phyloP scores from a whole-genome alignment of 495 filamentous ascomycete species.

The Podospora pseudoanserina region DNA sequence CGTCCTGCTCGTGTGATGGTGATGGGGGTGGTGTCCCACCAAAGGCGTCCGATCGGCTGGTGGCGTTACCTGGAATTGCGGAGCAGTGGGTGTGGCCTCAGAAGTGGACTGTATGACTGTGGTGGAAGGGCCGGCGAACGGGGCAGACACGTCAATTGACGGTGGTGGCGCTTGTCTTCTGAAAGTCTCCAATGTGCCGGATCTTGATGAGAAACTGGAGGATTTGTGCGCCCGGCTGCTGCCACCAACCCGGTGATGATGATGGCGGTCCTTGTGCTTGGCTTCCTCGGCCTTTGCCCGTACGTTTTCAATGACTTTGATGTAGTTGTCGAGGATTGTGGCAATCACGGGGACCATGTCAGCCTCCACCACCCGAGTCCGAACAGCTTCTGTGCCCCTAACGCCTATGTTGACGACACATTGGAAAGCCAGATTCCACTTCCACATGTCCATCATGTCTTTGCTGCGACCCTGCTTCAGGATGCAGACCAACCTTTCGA shows the following conservation, averaged over 20 bases:
- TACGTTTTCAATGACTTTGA: constrained; percentile 88
- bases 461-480: constrained; percentile 93
- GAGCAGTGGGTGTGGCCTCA: constrained; percentile 60
- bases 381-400: constrained; percentile 85
- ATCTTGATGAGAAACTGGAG: constrained; percentile 47
- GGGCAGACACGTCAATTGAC: constrained; percentile 45
- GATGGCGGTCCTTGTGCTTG: constrained; percentile 48
- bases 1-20: constrained; percentile 57
- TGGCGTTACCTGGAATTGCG: constrained; percentile 64
- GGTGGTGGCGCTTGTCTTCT: constrained; percentile 46
- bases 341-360: constrained; percentile 99
- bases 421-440: constrained; percentile 98
- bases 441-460: constrained; percentile 99
- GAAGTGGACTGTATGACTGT: constrained; percentile 35
- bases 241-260: constrained; percentile 40
- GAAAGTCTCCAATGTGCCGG: constrained; percentile 44
- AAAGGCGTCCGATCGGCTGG: constrained; percentile 72
- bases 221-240: constrained; percentile 45
- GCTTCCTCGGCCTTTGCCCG: constrained; percentile 76
- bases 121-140: constrained; percentile 45
- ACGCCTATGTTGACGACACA: constrained; percentile 99
- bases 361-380: constrained; percentile 93
- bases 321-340: constrained; percentile 98
- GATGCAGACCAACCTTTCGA: constrained; percentile 93
- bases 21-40: constrained; percentile 48